Base-by-base conservation (phyloP, 1,139 yeast species). In the Yamadazyma dushanensis region DNA sequence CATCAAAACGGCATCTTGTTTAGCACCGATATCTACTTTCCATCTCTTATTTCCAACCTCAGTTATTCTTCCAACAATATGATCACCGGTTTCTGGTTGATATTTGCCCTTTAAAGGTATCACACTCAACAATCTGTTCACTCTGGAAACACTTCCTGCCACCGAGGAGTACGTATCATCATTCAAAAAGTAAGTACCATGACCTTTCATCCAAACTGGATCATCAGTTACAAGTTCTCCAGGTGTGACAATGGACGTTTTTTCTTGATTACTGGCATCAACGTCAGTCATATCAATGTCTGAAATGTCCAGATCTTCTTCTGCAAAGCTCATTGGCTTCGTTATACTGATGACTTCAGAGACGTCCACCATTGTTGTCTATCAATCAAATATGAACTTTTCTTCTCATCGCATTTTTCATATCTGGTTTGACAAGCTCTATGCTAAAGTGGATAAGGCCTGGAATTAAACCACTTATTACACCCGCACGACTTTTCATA, bases 121-220 rank as follows among this genome's bases (percentile, higher is more conserved):
- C 14, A 94, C 98, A 55, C 94, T 83, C 39, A 92, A 69, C 42
- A 92, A 71, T 50, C 92, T 78, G 61, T 92, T 92, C 35, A 90
- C 97, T 48, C 94, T 72, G 1, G 87, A 77, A 11, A 94, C 82
- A 14, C 81, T 80, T 3, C 99, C 99, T 0, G 96, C 97, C 3
- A 92, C 96, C 0, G 97, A 83, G 1, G 96, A 84, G 56, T 78
- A 89, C 1, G 97, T 89, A 49, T 75, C 69, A 39, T 76, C 78
- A 23, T 77, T 77, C 27, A 83, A 65, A 44, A 83, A 80, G 57
- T 88, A 92, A 0, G 98, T 94, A 3, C 98, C 98, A 57, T 94
- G 99, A 22, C 98, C 99, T 57, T 95, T 79, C 98, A 94, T 94
- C 97, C 97, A 92, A 4, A 84, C 76, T 6, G 96, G 89, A 54